Percentiles rank a stretch among this genome's conserved stretches.
phyloP scores from a whole-genome alignment of 768 basidiomycete genomes.

The Asterophora lycoperdoides region DNA sequence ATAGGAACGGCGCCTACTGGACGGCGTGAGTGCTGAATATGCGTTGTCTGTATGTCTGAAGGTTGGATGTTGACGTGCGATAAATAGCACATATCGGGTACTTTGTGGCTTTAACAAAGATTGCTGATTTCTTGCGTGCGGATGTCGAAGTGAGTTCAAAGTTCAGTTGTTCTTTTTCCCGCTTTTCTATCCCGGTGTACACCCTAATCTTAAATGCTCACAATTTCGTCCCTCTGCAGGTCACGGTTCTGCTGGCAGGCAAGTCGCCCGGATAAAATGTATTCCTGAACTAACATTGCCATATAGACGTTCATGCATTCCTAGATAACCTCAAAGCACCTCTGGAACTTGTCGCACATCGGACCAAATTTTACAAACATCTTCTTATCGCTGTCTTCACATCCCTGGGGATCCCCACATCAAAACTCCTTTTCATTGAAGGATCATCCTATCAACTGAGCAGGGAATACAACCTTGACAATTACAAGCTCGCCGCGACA shows the following conservation, averaged over 20 bases:
- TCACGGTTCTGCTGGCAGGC: conserved; percentile 82
- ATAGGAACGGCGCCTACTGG: conserved; percentile 92
- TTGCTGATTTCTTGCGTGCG: conserved; percentile 91
- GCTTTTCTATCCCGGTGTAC: not conserved
- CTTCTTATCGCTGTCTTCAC: conserved; percentile 79
- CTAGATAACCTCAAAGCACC: conserved; percentile 97
- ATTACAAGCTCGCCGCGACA: conserved; percentile 86
- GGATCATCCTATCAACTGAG: conserved; percentile 93
- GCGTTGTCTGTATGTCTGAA: not conserved
- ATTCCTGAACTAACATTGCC: not conserved
- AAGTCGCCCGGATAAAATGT: conserved; percentile 7
- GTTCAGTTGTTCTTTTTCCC: not conserved
- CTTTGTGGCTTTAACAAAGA: conserved; percentile 92
- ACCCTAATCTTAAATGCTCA: not conserved
- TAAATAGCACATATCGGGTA: conserved; percentile 89
- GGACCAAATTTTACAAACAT: conserved; percentile 87
- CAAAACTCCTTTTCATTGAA: conserved; percentile 76
- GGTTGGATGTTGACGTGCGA: conserved; percentile 7
- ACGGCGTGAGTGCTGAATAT: conserved; percentile 60
- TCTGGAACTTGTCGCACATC: conserved; percentile 80
- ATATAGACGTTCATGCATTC: conserved; percentile 91
- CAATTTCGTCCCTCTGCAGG: conserved; percentile 31
- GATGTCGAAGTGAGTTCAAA: conserved; percentile 68
- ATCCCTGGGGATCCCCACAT: conserved; percentile 86
- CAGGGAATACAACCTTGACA: conserved; percentile 90